Conservation (phyloP, 306 rosid genomes). For the Glycyrrhiza uralensis region DNA sequence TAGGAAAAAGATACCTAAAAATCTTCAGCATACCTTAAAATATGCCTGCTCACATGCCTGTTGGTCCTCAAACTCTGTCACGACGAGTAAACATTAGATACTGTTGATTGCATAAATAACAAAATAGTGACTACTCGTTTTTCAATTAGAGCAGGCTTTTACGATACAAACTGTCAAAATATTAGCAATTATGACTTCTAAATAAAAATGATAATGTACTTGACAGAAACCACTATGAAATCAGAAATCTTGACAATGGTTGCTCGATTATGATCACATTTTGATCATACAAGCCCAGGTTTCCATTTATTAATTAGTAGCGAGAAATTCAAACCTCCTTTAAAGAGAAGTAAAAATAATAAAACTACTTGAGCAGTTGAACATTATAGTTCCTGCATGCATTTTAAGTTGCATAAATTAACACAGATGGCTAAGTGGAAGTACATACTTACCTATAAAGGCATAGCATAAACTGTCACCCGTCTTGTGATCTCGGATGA, state of each 20-base stretch:
- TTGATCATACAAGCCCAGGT: too few species aligned
- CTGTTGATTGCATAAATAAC: conserved; percentile 12
- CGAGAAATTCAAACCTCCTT: not conserved
- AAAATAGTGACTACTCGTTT: conserved; percentile 1
- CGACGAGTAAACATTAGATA: conserved; percentile 26
- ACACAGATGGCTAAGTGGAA: not conserved
- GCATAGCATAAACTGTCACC: conserved; percentile 97
- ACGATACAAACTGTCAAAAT: not conserved
- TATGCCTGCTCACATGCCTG: conserved; percentile 86
- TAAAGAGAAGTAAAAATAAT: not conserved
- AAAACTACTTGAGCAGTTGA: not conserved
- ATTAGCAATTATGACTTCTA: conserved; percentile 6
- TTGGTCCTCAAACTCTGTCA: conserved; percentile 75
- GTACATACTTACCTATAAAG: conserved; percentile 69
- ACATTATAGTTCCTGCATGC: conserved; percentile 8
- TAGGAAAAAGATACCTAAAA: not conserved
- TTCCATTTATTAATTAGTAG: not conserved
- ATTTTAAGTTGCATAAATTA: not conserved
- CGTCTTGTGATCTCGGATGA: conserved; percentile 85
- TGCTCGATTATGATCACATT: too few species aligned
- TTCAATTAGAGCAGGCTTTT: conserved; percentile 5
- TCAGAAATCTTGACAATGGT: not conserved
- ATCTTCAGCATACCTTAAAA: conserved; percentile 68
- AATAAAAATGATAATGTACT: not conserved
- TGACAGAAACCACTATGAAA: conserved; percentile 8